These are phyloP conservation scores for Beauveria australis DNA, from an alignment of 2,329 filamentous ascomycete genomes.

Conservation along the genomic window DNA sequence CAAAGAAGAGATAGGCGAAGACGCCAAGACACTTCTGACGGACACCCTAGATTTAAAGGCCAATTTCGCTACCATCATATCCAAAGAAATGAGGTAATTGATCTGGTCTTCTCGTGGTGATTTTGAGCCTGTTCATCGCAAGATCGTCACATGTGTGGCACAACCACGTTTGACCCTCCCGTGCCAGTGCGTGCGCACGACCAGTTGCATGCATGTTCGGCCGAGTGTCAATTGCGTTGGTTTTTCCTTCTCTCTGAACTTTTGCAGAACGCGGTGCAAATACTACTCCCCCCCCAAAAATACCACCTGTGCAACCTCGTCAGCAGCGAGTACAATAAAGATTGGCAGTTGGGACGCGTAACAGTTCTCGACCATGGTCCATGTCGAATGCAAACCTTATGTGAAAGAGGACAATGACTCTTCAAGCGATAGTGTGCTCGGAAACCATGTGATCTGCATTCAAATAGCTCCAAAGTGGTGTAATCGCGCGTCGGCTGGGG, in stretches of 20 bases:
- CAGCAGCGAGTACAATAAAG: not conserved
- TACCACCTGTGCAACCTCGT: not conserved
- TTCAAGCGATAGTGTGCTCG: not conserved
- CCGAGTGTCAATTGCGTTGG: not conserved
- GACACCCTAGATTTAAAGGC: no score
- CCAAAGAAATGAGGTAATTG: not conserved
- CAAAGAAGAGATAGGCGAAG: not conserved
- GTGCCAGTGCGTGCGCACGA: no score
- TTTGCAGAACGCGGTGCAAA: not conserved
- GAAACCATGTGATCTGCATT: not conserved
- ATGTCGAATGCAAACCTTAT: no score
- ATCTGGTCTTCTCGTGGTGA: not conserved
- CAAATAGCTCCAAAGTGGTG: not conserved
- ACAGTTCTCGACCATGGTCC: not conserved
- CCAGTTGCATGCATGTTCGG: not conserved
- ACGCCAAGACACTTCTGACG: not conserved
- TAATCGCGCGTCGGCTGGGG: not conserved
- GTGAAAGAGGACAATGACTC: not conserved
- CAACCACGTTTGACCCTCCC: not conserved
- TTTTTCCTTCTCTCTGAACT: not conserved
- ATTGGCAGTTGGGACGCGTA: not conserved
- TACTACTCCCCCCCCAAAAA: no score
- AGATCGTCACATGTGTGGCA: not conserved
- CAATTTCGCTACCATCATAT: no score
- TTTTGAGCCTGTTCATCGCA: not conserved